Evolutionary conservation across 1,284 basidiomycete genomes (phyloP), one percentile per base, ranked within the genome.

Genomic region (Volvariella volvacea): DNA sequence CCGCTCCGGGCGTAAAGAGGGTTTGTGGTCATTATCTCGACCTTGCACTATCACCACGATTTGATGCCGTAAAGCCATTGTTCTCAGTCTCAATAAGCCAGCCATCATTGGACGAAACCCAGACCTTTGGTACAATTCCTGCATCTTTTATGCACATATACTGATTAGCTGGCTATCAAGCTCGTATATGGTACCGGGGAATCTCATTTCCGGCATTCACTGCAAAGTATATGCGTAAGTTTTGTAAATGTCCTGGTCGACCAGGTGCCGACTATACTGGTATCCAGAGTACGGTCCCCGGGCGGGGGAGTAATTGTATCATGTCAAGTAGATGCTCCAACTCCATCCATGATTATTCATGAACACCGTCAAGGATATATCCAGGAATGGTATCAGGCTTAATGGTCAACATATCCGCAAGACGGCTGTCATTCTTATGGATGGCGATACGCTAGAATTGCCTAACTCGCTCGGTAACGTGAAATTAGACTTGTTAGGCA

Each of bases 161-260:
- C 12, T 19, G 39, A n/a, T n/a, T n/a, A 33, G 15, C 19, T 31
- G 41, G 20, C 33, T 37, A 33, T 7, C 17, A 4, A 74, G 72
- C 47, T 64, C 70, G 32, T 74, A 74, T 50, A 56, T 71, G 19
- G 54, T 73, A 19, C 52, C 61, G 16, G 69, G 85, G 45, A 56
- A 63, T 6, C 68, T 76, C 22, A 75, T 85, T 16, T 87, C 83
- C 3, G 75, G 70, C 37, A 51, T 84, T 15, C 85, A 89, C 55
- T 89, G 84, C 71, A 85, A 83, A 58, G 59, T 89, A 69, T 83
- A 86, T 70, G 87, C 80, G 84, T 83, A 67, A 63, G 54, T 45
- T 41, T 20, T 42, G 19, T 31, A 32, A 4, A 40, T 20, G n/a
- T 46, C 2, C 37, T 15, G 3, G 15, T 36, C n/a, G 43, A 22